phyloP scores from a whole-genome alignment of 139 green algal genomes.

The Chlorella sp. region DNA sequence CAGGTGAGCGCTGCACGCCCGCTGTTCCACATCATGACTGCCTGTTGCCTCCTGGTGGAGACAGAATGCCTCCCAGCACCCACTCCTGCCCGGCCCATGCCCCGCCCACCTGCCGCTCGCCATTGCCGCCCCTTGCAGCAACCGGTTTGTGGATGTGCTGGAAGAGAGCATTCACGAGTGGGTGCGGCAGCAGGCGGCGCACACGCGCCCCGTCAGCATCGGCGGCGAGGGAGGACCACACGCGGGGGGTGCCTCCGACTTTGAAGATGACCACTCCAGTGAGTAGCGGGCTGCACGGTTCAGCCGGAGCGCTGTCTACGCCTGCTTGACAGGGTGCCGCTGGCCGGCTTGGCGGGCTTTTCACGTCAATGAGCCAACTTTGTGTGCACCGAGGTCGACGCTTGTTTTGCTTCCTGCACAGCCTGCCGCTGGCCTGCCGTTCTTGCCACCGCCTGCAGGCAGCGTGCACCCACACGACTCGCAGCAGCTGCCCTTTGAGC shows the following conservation, averaged over 20 bases:
- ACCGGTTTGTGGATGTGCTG: constrained; percentile 55
- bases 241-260: constrained; percentile 10
- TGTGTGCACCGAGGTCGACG: no score
- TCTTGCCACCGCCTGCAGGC: not conserved
- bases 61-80: no score
- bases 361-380: no score
- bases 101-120: not conserved
- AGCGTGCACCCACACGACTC: constrained; percentile 30
- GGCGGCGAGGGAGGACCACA: not conserved
- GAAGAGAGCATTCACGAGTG: constrained; percentile 61
- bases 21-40: no score
- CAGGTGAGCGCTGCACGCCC: not conserved
- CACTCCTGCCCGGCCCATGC: not conserved
- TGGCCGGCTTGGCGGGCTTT: no score
- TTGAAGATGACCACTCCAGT: constrained; percentile 45
- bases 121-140: not conserved
- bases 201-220: constrained; percentile 12
- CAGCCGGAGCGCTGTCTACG: no score
- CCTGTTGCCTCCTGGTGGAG: no score
- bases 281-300: not conserved
- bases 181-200: constrained; percentile 24
- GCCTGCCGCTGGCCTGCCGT: no score
- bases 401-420: no score
- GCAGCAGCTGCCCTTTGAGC: constrained; percentile 77
- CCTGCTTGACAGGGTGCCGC: no score